A percentile compares a stretch with the other conserved stretches of the same genome.
phyloP scores from a whole-genome alignment of 176 grass and related monocot species.

The Olyra latifolia region DNA sequence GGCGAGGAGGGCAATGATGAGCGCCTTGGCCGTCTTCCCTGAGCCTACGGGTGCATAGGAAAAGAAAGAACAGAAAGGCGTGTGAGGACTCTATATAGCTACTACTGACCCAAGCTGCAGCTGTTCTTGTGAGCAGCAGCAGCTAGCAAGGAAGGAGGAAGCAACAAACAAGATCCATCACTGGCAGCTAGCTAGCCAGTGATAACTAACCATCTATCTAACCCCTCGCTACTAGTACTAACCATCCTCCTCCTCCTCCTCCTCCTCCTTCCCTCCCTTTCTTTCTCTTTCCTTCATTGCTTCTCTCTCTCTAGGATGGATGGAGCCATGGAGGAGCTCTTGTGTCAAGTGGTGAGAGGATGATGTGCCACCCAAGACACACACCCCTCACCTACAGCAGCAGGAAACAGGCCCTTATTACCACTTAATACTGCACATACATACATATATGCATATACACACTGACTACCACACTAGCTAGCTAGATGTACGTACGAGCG shows the following conservation, averaged over 20 bases:
- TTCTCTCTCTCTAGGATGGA: background rate
- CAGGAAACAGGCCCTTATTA: conserved; percentile 2
- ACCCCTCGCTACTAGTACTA: background rate
- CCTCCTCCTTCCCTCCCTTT: background rate
- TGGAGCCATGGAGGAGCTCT: conserved; percentile 13
- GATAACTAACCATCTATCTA: conserved; percentile 66
- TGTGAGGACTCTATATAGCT: conserved; percentile 29
- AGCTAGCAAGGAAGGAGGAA: conserved; percentile 21
- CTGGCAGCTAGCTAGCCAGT: conserved; percentile 27
- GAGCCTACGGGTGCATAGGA: conserved; percentile 51
- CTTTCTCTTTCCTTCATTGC: background rate
- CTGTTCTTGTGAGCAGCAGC: background rate
- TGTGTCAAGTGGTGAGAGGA: conserved; percentile 44
- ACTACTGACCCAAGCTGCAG: background rate
- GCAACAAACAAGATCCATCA: conserved; percentile 37
- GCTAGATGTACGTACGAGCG: background rate
- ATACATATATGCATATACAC: background rate
- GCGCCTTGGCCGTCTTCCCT: conserved; percentile 36
- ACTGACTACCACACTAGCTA: too few relatives aligned
- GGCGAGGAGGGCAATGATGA: conserved; percentile 41
- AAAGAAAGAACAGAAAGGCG: conserved; percentile 65
- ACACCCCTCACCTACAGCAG: conserved; percentile 61
- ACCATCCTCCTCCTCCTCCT: too few relatives aligned
- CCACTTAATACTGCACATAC: background rate
- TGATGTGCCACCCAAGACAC: conserved; percentile 64